These are phyloP conservation scores for Fraxinus velutina DNA, from an alignment of 305 asterid species.

Conservation along the genomic window DNA sequence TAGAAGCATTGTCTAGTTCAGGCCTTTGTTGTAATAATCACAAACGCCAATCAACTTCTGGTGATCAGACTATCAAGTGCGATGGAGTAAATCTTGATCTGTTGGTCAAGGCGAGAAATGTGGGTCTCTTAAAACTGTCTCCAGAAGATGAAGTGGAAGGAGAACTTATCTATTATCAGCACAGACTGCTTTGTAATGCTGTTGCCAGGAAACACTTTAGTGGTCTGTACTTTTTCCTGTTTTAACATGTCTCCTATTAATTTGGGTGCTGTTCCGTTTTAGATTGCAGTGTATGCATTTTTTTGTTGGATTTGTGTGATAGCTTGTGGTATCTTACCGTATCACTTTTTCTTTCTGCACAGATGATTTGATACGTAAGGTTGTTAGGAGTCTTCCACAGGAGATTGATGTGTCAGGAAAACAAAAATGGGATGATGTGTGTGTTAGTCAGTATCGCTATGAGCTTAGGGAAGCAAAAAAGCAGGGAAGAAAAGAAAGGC, in stretches of 20 bases:
- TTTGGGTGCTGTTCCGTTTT: constrained; percentile 8
- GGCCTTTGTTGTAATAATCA: constrained; percentile 65
- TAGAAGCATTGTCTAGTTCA: constrained; percentile 75
- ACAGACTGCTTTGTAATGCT: constrained; percentile 55
- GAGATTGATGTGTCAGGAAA: constrained; percentile 66
- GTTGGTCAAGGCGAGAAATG: constrained; percentile 45
- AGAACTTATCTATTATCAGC: constrained; percentile 78
- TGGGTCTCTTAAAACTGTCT: constrained; percentile 55
- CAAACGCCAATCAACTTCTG: constrained; percentile 35
- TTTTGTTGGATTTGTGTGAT: constrained; percentile 15
- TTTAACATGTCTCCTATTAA: constrained; percentile 13
- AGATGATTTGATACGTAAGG: constrained; percentile 75
- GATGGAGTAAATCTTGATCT: constrained; percentile 50
- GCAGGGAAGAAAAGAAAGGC: constrained; percentile 89
- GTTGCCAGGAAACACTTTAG: constrained; percentile 46
- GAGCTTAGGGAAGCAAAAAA: constrained; percentile 87
- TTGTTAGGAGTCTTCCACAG: constrained; percentile 59
- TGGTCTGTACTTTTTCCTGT: constrained; percentile 50
- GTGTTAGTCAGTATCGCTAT: constrained; percentile 69
- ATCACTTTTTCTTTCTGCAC: constrained; percentile 27
- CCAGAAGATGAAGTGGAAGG: constrained; percentile 94
- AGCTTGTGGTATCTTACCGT: constrained; percentile 11
- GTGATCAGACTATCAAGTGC: constrained; percentile 33
- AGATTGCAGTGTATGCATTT: neutral
- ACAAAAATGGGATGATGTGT: constrained; percentile 79